Conservation (phyloP, 2,329 filamentous ascomycete genomes). For the Orbilia blumenaviensis region DNA sequence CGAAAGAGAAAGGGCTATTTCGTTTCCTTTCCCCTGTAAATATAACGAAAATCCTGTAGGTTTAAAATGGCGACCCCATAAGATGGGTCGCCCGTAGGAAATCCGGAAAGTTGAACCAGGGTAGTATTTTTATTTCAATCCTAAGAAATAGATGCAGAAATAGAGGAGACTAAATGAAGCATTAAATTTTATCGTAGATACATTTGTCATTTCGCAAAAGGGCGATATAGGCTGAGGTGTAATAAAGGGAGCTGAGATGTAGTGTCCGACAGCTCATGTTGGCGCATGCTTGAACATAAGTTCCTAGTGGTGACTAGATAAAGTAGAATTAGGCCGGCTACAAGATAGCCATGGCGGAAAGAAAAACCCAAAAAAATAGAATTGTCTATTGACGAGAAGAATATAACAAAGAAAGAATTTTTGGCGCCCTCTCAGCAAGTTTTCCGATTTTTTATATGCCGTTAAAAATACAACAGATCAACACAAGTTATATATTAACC, state of each 20-base stretch:
- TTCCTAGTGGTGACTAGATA: too few relatives aligned
- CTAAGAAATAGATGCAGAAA: neutral
- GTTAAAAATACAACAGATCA: constrained; percentile 20
- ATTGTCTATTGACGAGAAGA: neutral
- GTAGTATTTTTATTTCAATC: neutral
- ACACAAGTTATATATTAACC: constrained; percentile 21
- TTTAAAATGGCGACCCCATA: neutral
- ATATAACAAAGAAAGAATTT: neutral
- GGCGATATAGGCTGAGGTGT: neutral
- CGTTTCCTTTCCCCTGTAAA: constrained; percentile 47
- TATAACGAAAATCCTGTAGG: constrained; percentile 53
- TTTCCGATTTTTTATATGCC: constrained; percentile 5
- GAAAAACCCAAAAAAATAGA: too few relatives aligned
- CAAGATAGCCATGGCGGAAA: too few relatives aligned
- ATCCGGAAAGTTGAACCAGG: constrained; percentile 54
- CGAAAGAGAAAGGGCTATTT: constrained; percentile 4
- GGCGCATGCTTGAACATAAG: too few relatives aligned
- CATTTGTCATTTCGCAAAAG: neutral
- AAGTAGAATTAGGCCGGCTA: too few relatives aligned
- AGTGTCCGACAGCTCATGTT: too few relatives aligned
- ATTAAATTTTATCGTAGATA: neutral
- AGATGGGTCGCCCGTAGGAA: constrained; percentile 25
- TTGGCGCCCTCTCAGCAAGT: neutral
- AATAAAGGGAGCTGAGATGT: too few relatives aligned
- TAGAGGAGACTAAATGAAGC: neutral